A percentile compares a stretch with the other conserved stretches of the same genome.
These are phyloP conservation scores for Colletotrichum sp. DNA, from an alignment of 2,329 filamentous ascomycete genomes.

Conservation along the genomic window DNA sequence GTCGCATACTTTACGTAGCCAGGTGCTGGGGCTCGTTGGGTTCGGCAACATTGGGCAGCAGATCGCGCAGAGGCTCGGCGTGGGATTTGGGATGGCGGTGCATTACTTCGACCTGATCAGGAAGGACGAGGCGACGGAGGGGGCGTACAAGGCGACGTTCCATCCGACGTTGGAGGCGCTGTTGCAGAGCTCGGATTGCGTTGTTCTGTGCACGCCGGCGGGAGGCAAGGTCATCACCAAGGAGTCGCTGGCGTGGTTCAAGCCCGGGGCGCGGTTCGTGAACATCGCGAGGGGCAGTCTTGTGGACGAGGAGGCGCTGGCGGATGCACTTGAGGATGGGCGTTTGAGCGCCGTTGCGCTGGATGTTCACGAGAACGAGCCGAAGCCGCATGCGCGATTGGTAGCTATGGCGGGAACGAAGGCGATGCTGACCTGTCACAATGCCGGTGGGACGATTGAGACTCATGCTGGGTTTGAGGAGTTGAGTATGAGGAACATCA, in stretches of 20 bases:
- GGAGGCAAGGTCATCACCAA: slow-evolving; percentile 54
- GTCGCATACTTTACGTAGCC: slow-evolving; percentile 68
- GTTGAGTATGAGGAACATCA: slow-evolving; percentile 70
- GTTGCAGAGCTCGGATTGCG: slow-evolving; percentile 59
- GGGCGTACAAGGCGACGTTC: slow-evolving; percentile 49
- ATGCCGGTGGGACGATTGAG: slow-evolving; percentile 70
- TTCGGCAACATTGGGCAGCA: slow-evolving; percentile 70
- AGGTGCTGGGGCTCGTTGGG: slow-evolving; percentile 70
- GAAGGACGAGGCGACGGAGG: slow-evolving; percentile 48
- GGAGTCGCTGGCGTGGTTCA: slow-evolving; percentile 54
- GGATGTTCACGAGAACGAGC: slow-evolving; percentile 70
- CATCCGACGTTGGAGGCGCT: slow-evolving; percentile 57
- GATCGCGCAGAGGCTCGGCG: slow-evolving; percentile 57
- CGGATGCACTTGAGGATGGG: slow-evolving; percentile 60
- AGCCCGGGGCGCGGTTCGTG: slow-evolving; percentile 62
- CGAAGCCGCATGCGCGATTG: slow-evolving; percentile 54
- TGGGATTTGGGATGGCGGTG: slow-evolving; percentile 71
- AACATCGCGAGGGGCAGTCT: slow-evolving; percentile 71
- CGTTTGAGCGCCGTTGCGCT: slow-evolving; percentile 59
- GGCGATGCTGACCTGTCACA: slow-evolving; percentile 69
- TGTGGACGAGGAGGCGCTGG: slow-evolving; percentile 69
- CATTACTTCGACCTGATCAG: slow-evolving; percentile 65
- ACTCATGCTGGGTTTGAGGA: slow-evolving; percentile 71
- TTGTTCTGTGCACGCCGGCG: slow-evolving; percentile 65
- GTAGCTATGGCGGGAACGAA: slow-evolving; percentile 42